Base-by-base conservation (phyloP, 202 grass and related monocot genomes). In the Setaria viridis region DNA sequence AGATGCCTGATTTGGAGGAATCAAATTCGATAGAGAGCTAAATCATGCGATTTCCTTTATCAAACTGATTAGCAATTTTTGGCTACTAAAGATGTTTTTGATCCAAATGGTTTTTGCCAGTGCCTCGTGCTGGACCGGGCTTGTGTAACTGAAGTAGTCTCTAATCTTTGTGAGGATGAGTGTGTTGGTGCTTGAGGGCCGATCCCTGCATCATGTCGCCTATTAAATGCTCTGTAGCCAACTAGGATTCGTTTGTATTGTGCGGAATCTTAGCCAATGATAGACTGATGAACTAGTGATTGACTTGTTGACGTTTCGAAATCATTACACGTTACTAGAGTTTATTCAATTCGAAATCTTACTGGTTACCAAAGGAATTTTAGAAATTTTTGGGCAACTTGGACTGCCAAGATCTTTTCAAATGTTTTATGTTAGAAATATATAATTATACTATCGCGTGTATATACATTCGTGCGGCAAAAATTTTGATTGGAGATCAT, bases 121-220 rank as follows among this genome's bases (percentile, higher is more conserved):
- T 81, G 63, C 53, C 21, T 37, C 30, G 20, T 58, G 68, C 6
- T 49, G 39, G 51, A 73, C 20, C 33, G 1, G 9, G 4, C 4
- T 39, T 77, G 47, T 64, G 8, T 74, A 70, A 81, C 47, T 73
- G 55, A 85, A 86, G 37, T 67, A 9, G 8, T n/a, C 39, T 21
- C 25, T 42, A 53, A 4, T 34, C 11, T 58, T 35, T 43, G 13
- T 54, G 59, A 64, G 16, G 21, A 53, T 34, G 25, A 16, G 12
- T 64, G 5, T 63, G 6, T 49, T 57, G 16, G 19, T 85, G 70
- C 7, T 85, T 13, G 62, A 34, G 7, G 49, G 19, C 49, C 11
- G 7, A 42, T 70, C n/a, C 35, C 4, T 42, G 33, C 11, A 62
- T 32, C 6, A 1, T 66, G 65, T 11, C 11, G 3, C 39, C 35